Percentiles rank a stretch among this genome's conserved stretches.
These are phyloP conservation scores for Xylaria castorea DNA, from an alignment of 495 filamentous ascomycete genomes.

Conservation along the genomic window DNA sequence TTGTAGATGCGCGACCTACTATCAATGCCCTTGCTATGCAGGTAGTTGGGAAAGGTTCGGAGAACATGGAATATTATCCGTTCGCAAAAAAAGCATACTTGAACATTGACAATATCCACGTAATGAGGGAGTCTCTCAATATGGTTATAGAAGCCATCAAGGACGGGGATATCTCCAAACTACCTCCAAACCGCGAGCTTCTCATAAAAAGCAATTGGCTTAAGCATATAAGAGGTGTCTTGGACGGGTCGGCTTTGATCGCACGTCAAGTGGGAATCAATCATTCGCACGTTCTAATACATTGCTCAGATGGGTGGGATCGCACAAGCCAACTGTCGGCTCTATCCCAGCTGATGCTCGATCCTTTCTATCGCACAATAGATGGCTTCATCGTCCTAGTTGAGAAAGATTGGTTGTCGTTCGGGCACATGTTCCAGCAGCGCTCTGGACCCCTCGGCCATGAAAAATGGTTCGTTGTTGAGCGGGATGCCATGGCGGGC, in stretches of 20 bases:
- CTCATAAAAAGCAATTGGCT: constrained; percentile 88
- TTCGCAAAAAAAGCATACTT: constrained; percentile 91
- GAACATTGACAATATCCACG: constrained; percentile 99
- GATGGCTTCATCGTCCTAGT: constrained; percentile 95
- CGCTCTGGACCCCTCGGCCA: constrained; percentile 84
- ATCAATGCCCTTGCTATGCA: constrained; percentile 98
- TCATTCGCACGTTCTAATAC: constrained; percentile 93
- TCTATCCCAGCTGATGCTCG: constrained; percentile 90
- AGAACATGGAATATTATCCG: constrained; percentile 98
- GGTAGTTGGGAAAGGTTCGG: constrained; percentile 88
- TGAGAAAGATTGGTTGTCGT: constrained; percentile 98
- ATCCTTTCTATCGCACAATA: constrained; percentile 94
- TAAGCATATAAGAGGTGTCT: constrained; percentile 83
- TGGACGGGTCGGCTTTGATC: constrained; percentile 85
- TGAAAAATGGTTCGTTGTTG: constrained; percentile 93
- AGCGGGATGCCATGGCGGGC: constrained; percentile 70
- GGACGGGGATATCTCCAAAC: constrained; percentile 84
- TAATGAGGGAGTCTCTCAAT: constrained; percentile 91
- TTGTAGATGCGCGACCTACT: constrained; percentile 94
- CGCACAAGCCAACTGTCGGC: constrained; percentile 94
- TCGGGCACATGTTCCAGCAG: constrained; percentile 95
- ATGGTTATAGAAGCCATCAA: constrained; percentile 91
- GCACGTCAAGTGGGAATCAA: constrained; percentile 87
- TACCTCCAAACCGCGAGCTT: constrained; percentile 83
- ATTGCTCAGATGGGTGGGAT: constrained; percentile 99